These are phyloP conservation scores for Gaertneriomyces semiglobifer DNA, from an alignment of 192 early-diverging fungal species.

Conservation along the genomic window DNA sequence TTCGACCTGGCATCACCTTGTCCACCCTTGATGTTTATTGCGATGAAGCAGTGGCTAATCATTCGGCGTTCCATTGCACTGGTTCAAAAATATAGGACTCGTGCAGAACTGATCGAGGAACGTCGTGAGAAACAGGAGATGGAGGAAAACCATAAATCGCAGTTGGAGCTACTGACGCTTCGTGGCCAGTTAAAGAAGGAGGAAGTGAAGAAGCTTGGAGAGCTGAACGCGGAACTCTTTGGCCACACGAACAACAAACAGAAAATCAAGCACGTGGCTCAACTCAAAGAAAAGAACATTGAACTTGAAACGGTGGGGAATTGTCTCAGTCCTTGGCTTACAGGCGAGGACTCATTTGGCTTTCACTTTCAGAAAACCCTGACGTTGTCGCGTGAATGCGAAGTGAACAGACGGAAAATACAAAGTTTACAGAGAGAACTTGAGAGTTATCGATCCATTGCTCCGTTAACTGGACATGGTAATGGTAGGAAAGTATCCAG, in stretches of 20 bases:
- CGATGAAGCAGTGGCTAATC: conserved; percentile 1
- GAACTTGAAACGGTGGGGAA: conserved; percentile 37
- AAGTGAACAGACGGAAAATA: conserved; percentile 18
- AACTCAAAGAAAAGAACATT: conserved; percentile 44
- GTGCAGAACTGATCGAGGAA: background rate
- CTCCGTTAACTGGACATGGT: background rate
- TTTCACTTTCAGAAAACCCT: conserved; percentile 5
- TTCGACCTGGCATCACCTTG: background rate
- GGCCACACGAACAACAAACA: conserved; percentile 47
- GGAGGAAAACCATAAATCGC: conserved; percentile 16
- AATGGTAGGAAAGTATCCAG: conserved; percentile 2
- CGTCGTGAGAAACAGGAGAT: background rate
- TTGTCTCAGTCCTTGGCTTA: background rate
- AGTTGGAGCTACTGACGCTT: conserved; percentile 23
- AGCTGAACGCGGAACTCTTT: conserved; percentile 44
- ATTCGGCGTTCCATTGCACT: too few species aligned
- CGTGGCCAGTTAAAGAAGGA: conserved; percentile 22
- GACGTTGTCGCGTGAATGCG: conserved; percentile 12
- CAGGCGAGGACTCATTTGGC: too few species aligned
- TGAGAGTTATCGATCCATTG: conserved; percentile 2
- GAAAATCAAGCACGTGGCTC: conserved; percentile 47
- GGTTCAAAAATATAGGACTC: background rate
- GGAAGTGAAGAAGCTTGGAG: conserved; percentile 38
- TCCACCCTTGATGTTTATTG: background rate
- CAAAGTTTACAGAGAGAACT: conserved; percentile 21